Evolutionary conservation across 176 grass and related monocot genomes (phyloP), one percentile per base, ranked within the genome.

Genomic region (Raddia guianensis): DNA sequence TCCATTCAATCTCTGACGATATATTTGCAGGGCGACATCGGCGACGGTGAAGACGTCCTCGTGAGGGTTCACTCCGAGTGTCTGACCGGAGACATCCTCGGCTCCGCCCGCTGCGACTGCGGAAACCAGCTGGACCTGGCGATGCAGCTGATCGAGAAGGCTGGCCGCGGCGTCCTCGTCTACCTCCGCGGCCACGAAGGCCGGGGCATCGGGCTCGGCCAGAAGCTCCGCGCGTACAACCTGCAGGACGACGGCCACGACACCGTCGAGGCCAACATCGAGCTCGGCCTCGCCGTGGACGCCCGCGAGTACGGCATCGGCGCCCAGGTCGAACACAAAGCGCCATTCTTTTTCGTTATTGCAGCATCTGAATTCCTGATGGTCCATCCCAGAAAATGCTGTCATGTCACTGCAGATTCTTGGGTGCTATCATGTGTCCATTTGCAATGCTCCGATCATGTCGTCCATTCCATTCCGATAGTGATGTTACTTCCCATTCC

Each of bases 21-120:
- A 40, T 79, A 87, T 66, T 69, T 27, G 44, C 54, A 95, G 90
- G 90, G 96, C 6, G 92, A 95, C 16, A 86, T 98, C 10, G 86
- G 52, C 7, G 84, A 93, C 53, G 88, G 96, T 0, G 90, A 91
- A 65, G 88, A 93, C 67, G 81, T 98, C 10, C 74, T 98, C 3
- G 92, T 95, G 75, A 92, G 96, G 78, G 96, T 95, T 33, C 96
- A 95, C 58, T 98, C 96, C 0, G 96, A 98, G 75, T 98, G 96
- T 62, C 75, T 98, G 79, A 98, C 96, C 1, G 96, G 92, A 3
- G 92, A 95, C 60, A 98, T 95, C 80, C 88, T 98, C 7, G 92
- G 88, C 18, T 98, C 96, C 6, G 88, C 88, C 12, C 90, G 90
- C 43, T 98, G 92, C 12, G 96, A 98, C 53, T 95, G 96, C 47